Conservation (phyloP, 257 asterid genomes). For the Leptodermis oblonga region DNA sequence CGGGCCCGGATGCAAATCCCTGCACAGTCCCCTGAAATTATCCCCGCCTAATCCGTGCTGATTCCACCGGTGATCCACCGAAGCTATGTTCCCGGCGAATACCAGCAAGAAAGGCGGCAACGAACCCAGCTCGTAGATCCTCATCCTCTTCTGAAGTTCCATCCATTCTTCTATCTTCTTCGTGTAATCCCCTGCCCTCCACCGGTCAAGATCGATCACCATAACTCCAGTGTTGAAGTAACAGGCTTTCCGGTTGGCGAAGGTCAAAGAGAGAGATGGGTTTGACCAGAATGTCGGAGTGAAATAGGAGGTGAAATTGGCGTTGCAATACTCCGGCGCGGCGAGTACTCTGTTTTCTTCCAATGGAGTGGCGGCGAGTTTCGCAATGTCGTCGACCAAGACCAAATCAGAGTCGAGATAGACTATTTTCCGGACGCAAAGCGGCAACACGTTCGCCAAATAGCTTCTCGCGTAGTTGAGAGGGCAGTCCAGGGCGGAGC, state of each 20-base stretch:
- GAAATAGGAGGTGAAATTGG: slow-evolving; percentile 84
- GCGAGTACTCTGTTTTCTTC: slow-evolving; percentile 55
- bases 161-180: slow-evolving; percentile 84
- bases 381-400: slow-evolving; percentile 80
- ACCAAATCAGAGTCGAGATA: slow-evolving; percentile 85
- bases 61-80: slow-evolving; percentile 87
- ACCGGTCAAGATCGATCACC: slow-evolving; percentile 77
- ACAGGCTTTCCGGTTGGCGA: slow-evolving; percentile 65
- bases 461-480: slow-evolving; percentile 90
- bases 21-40: slow-evolving; percentile 79
- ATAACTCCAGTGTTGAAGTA: slow-evolving; percentile 94
- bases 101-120: slow-evolving; percentile 87
- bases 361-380: slow-evolving; percentile 51
- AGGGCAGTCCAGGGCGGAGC: slow-evolving; percentile 91
- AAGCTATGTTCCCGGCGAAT: slow-evolving; percentile 76
- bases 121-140: slow-evolving; percentile 81
- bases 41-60: slow-evolving; percentile 96
- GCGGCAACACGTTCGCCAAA: slow-evolving; percentile 66
- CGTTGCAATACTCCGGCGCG: slow-evolving; percentile 93
- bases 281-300: slow-evolving; percentile 88
- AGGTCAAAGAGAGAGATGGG: slow-evolving; percentile 72
- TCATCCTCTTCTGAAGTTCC: slow-evolving; percentile 83
- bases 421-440: slow-evolving; percentile 66
- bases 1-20: slow-evolving; percentile 89
- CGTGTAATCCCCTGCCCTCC: slow-evolving; percentile 79